Conservation (phyloP, 164 flowering plant genomes). For the Akebia trifoliata region DNA sequence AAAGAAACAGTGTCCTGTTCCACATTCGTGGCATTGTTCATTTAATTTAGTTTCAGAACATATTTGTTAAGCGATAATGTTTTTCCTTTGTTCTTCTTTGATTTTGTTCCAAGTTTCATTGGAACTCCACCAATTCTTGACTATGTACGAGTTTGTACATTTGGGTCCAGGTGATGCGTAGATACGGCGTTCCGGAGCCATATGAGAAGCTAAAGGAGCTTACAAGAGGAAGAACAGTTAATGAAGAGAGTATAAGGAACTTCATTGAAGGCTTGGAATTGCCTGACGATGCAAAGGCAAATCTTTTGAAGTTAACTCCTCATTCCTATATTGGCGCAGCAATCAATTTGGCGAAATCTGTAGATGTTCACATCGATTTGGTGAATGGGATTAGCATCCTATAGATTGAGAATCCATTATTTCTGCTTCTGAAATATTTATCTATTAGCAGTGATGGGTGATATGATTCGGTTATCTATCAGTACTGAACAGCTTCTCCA, state of each 20-base stretch:
- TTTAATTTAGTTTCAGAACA: too few relatives aligned
- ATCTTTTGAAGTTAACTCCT: constrained; percentile 66
- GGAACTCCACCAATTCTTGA: background rate
- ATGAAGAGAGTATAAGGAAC: constrained; percentile 58
- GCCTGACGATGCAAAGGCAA: constrained; percentile 57
- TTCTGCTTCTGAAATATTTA: too few relatives aligned
- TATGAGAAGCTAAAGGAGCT: constrained; percentile 95
- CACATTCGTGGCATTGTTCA: too few relatives aligned
- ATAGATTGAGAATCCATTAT: background rate
- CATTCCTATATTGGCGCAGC: constrained; percentile 77
- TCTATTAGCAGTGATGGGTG: too few relatives aligned
- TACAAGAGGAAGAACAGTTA: constrained; percentile 85
- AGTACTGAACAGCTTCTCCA: too few relatives aligned
- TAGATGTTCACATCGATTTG: constrained; percentile 29
- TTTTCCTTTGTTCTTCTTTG: too few relatives aligned
- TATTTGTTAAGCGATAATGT: too few relatives aligned
- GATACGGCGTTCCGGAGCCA: constrained; percentile 91
- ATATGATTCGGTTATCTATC: too few relatives aligned
- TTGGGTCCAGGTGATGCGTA: constrained; percentile 81
- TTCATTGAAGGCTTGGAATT: constrained; percentile 69
- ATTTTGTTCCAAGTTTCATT: too few relatives aligned
- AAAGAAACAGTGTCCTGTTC: too few relatives aligned
- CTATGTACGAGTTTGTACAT: background rate
- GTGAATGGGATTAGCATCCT: constrained; percentile 19
- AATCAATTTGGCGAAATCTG: constrained; percentile 43